Evolutionary conservation across 208 protist genomes (phyloP), one percentile per base, ranked within the genome.

Genomic region (Crithidia mellificae): DNA sequence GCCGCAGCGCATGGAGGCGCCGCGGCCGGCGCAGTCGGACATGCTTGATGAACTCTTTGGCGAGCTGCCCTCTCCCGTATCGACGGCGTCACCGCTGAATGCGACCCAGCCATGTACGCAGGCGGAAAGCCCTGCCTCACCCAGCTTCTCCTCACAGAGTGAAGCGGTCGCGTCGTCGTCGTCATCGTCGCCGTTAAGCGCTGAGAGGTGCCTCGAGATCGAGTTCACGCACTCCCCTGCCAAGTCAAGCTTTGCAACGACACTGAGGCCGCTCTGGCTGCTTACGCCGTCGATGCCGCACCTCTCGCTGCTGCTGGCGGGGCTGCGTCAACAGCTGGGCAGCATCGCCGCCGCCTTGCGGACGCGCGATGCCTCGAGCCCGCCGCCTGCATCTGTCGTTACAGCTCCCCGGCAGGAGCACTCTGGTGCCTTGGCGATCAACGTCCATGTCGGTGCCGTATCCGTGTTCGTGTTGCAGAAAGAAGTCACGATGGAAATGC

Each of bases 21-120:
- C 70, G 12, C 68, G 29, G 32, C 56, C 39, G 20, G 20, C 17
- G 38, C 41, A 66, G 29, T 27, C 24, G 4, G 50, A 20, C 27
- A 29, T 70, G 29, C 29, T 76, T 19, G 63, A 76, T 20, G 70
- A 70, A 32, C 56, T 76, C 2, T 69, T 76, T 52, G 63, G 56
- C 1, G 56, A 70, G 22, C 38, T 66, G 8, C 59, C 59, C 14
- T 53, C 59, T 11, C 32, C 32, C 2, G 14, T 46, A 8, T 39
- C 59, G 2, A 43, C 47, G 3, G 47, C 43, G 3, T 22, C 59
- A 2, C 17, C 22, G 9, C 17, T 20, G 14, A 20, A 12, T 17
- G n/a, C 34, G 19, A n/a, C 29, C 6, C 9, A 29, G 19, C 6
- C 34, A 0, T 14, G 7, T 20, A 15, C 22, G 2, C 53, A 27